These are phyloP conservation scores for Aspergillus phoenicis DNA, from an alignment of 2,329 filamentous ascomycete genomes.

Conservation along the genomic window DNA sequence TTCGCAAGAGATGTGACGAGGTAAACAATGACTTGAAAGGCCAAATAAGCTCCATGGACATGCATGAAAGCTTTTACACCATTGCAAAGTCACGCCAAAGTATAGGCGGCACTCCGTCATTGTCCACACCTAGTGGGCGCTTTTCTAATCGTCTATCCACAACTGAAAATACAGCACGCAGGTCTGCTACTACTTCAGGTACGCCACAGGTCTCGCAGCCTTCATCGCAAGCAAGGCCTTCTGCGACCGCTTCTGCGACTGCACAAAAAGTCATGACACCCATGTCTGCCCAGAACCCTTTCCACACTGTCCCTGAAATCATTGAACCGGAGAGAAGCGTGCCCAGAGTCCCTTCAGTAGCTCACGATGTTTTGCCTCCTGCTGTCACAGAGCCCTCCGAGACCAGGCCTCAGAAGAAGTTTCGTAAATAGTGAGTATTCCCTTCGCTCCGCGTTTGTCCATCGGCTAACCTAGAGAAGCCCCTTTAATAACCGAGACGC, in stretches of 20 bases:
- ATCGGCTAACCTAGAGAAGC: conserved; percentile 12
- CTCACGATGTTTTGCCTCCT: neutral
- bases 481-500: conserved; percentile 15
- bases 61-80: conserved; percentile 30
- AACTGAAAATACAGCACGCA: neutral
- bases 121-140: conserved; percentile 1
- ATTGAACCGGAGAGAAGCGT: neutral
- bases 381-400: neutral
- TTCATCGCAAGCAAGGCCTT: neutral
- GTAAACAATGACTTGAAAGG: conserved; percentile 46
- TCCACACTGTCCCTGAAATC: neutral
- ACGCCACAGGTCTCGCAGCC: neutral
- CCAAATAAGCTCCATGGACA: conserved; percentile 46
- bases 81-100: conserved; percentile 12
- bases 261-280: neutral
- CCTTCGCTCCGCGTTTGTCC: neutral
- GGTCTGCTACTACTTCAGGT: neutral
- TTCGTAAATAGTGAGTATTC: conserved; percentile 19
- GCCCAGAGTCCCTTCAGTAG: neutral
- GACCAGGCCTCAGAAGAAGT: conserved; percentile 19
- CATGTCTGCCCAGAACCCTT: neutral
- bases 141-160: neutral
- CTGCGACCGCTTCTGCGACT: neutral
- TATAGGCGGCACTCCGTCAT: conserved; percentile 25
- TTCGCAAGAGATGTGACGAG: conserved; percentile 48